Evolutionary conservation across 2,329 filamentous ascomycete species (phyloP), one percentile per base, ranked within the genome.

Genomic region (Zymoseptoria crescenta): DNA sequence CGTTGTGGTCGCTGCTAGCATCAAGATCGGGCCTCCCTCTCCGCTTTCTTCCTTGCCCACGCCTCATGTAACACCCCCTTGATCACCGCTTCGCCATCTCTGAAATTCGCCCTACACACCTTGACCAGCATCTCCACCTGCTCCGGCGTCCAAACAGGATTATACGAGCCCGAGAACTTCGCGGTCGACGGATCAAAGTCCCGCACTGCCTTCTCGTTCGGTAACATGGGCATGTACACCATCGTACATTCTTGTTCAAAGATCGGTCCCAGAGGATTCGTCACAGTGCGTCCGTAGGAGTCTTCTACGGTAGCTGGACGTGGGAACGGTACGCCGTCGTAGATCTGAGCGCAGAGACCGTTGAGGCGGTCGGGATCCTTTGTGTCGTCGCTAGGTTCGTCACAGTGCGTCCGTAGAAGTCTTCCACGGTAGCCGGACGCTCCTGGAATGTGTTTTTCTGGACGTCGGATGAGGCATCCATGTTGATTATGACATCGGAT

Each of bases 401-500:
- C 13, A 72, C 70, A 13, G 56, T 65, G 10, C 68, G 51, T 5
- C 69, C 69, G 58, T 71, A 72, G 3, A 66, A 69, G 57, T 70
- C 69, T 2, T 68, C 56, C 6, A 72, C 69, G 2, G 62, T 70
- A 10, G 53, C 58, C 7, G 69, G 68, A 9, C 70, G 64, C 53
- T 70, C 63, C 41, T 63, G 69, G 59, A 72, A 73, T 8, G 63
- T 70, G 60, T 72, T 69, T 55, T 72, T 72, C 54, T 69, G 70
- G 1, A 73, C 71, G 58, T 72, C 69, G 19, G 61, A 64, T 3
- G 68, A 70, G 9, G 63, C 67, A 59, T 71, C 69, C 69, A 72
- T 71, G 62, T 71, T 71, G 60, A 72, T 65, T 50, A 72, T 71
- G 19, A 71, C 68, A 56, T 71, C 69, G 10, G 61, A 65, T 49